These are phyloP conservation scores for Nematocida minor DNA, from an alignment of 371 early-diverging fungal species.

Conservation along the genomic window DNA sequence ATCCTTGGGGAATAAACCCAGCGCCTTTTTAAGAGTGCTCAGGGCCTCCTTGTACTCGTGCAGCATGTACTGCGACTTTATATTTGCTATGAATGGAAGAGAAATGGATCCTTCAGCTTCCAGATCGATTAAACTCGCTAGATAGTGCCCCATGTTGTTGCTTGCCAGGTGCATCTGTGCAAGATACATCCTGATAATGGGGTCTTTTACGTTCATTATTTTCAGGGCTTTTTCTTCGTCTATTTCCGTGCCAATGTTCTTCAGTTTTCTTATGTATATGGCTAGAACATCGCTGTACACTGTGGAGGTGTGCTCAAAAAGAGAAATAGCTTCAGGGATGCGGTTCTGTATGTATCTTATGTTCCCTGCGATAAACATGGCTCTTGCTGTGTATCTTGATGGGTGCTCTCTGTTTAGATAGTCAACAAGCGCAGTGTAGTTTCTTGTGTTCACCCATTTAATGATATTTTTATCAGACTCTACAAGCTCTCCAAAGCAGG, in stretches of 20 bases:
- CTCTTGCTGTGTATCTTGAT: background rate
- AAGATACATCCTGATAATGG: conserved; percentile 39
- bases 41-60: conserved; percentile 34
- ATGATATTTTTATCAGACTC: background rate
- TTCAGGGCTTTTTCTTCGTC: background rate
- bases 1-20: conserved; percentile 17
- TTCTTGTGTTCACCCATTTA: background rate
- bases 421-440: background rate
- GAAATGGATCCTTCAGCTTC: conserved; percentile 6
- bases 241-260: background rate
- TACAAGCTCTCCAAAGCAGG: background rate
- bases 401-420: background rate
- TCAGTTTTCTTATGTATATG: conserved; percentile 19
- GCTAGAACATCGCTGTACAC: conserved; percentile 20
- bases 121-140: conserved; percentile 18
- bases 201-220: conserved; percentile 6
- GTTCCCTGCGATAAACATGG: background rate
- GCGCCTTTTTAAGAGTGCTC: background rate
- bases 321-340: background rate
- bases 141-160: conserved; percentile 28
- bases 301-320: background rate
- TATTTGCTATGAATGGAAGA: conserved; percentile 30
- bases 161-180: conserved; percentile 5
- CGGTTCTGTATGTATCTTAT: background rate
- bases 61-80: conserved; percentile 27